phyloP scores from a whole-genome alignment of 2,329 filamentous ascomycete genomes.

The Chaetomium strumarium region DNA sequence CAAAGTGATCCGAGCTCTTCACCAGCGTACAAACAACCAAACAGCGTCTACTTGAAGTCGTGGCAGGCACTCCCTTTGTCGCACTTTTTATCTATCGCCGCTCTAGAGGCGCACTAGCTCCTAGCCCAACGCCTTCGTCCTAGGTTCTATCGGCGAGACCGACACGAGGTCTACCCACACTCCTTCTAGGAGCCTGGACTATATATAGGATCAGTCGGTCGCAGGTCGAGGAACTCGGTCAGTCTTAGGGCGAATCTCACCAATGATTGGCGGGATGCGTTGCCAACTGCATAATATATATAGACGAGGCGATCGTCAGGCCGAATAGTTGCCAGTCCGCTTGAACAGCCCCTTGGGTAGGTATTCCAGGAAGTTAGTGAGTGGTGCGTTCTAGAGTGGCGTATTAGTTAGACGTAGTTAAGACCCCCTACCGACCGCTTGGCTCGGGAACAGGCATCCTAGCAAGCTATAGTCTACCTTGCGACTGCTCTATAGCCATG shows the following conservation, averaged over 20 bases:
- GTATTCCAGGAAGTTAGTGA: constrained; percentile 2
- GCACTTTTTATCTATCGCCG: too few species aligned
- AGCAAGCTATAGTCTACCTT: too few species aligned
- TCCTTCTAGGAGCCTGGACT: constrained; percentile 1
- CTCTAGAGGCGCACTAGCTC: constrained; percentile 1
- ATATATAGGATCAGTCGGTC: neutral
- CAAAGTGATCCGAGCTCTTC: too few species aligned
- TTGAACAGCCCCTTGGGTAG: constrained; percentile 3
- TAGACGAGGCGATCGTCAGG: constrained; percentile 1
- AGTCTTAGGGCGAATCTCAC: constrained; percentile 1
- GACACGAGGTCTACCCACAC: neutral
- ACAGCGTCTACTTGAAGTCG: too few species aligned
- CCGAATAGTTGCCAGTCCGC: constrained; percentile 2
- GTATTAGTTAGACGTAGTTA: too few species aligned
- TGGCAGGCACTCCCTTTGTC: too few species aligned
- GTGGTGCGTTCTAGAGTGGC: too few species aligned
- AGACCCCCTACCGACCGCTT: too few species aligned
- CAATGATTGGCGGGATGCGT: neutral
- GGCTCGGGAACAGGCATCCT: too few species aligned
- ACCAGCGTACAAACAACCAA: too few species aligned
- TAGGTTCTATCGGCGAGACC: constrained; percentile 2
- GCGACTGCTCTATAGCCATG: too few species aligned
- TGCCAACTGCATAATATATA: constrained; percentile 1
- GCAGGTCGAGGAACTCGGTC: neutral
- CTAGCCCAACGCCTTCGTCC: neutral